These are phyloP conservation scores for Theobroma grandiflorum DNA, from an alignment of 441 rosid species.

Conservation along the genomic window DNA sequence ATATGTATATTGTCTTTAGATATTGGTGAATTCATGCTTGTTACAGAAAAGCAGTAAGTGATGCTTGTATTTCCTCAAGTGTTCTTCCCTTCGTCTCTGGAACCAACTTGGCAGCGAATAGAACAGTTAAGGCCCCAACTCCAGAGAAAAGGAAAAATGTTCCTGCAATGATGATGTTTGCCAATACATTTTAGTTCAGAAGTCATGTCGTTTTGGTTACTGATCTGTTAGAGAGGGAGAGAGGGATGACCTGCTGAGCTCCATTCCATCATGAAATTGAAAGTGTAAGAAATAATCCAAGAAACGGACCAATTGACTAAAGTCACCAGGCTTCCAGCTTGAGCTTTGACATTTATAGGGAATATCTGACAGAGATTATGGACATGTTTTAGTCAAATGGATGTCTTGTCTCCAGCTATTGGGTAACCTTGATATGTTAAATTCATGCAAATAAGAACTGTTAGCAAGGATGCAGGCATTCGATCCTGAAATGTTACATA, in stretches of 20 bases:
- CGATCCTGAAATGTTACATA: slow-evolving; percentile 18
- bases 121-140: slow-evolving; percentile 37
- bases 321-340: slow-evolving; percentile 57
- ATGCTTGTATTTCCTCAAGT: slow-evolving; percentile 58
- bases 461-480: background rate
- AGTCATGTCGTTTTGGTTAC: background rate
- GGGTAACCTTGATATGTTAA: background rate
- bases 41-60: slow-evolving; percentile 35
- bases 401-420: slow-evolving; percentile 1
- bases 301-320: slow-evolving; percentile 53
- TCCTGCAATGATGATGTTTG: slow-evolving; percentile 3
- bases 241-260: slow-evolving; percentile 45
- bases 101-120: slow-evolving; percentile 44
- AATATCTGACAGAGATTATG: slow-evolving; percentile 42
- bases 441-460: background rate
- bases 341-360: slow-evolving; percentile 55
- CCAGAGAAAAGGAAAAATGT: slow-evolving; percentile 48
- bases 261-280: slow-evolving; percentile 67
- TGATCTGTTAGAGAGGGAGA: background rate
- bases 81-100: slow-evolving; percentile 59
- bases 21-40: background rate
- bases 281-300: slow-evolving; percentile 50
- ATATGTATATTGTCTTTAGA: background rate
- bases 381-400: slow-evolving; percentile 6
- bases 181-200: background rate